Evolutionary conservation across 176 grass and related monocot species (phyloP), one percentile per base, ranked within the genome.

Genomic region (Oryza officinalis): DNA sequence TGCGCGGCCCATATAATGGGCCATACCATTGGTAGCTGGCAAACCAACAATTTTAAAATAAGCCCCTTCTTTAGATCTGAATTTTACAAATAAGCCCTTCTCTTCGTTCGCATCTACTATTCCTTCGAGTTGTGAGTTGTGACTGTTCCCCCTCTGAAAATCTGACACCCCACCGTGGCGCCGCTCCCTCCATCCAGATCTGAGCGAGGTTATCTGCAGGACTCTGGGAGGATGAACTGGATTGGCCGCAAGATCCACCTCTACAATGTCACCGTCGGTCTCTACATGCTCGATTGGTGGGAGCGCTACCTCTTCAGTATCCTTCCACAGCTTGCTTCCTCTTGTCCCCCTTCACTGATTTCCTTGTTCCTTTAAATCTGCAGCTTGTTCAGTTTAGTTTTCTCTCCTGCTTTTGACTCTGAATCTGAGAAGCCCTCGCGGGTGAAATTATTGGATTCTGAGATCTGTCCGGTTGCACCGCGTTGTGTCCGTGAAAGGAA

Each of bases 241-340:
- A 84, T 96, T 76, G 87, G 80, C 66, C 90, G 90, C 85, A 93
- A 96, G 88, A 89, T 93, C 81, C 93, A 96, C 84, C 88, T 93
- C 4, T 96, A 96, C 83, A 96, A 96, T 92, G 90, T 96, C 70
- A 93, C 81, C 83, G 85, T 96, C 79, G 94, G 91, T 35, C 94
- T 96, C 76, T 93, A 96, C 88, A 93, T 96, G 94, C 94, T 96
- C 86, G 91, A 96, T 93, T 96, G 94, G 86, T 96, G 94, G 94
- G 94, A 96, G 88, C 94, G 90, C 67, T 96, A 85, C 90, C 94
- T 96, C 80, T 96, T 96, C 88, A 96, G 91, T 93, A 96, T 96
- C 94, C 94, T 93, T 90, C 2, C 5, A 35, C 73, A 5, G 28
- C 47, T 74, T 30, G 63, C 57, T 37, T 47, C 76, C 45, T 79